These are phyloP conservation scores for Arabidopsis lyrata DNA, from an alignment of 441 rosid species.

Conservation along the genomic window DNA sequence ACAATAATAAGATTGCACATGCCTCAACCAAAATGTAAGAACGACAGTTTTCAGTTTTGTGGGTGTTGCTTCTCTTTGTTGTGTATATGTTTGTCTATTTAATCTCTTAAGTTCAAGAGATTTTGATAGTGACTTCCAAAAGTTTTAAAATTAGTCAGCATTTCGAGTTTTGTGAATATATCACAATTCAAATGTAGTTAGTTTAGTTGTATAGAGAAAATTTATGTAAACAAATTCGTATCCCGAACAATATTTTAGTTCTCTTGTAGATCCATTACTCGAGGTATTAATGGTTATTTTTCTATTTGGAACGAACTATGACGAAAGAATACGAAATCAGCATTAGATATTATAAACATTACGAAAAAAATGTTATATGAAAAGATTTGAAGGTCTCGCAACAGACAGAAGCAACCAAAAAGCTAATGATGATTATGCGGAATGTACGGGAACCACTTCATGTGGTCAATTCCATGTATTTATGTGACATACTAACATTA, in stretches of 20 bases:
- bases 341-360: neutral
- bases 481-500: slow-evolving; percentile 22
- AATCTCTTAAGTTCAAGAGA: slow-evolving; percentile 19
- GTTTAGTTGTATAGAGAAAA: neutral
- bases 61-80: slow-evolving; percentile 39
- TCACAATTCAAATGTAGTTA: no score
- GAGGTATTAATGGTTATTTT: neutral
- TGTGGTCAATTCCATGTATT: slow-evolving; percentile 28
- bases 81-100: slow-evolving; percentile 11
- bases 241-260: neutral
- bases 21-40: slow-evolving; percentile 34
- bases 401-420: slow-evolving; percentile 36
- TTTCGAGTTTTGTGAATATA: neutral
- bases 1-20: slow-evolving; percentile 32
- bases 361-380: neutral
- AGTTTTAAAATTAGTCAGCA: neutral
- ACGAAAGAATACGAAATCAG: neutral
- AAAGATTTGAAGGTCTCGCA: slow-evolving; percentile 19
- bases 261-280: neutral
- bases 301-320: neutral
- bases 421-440: slow-evolving; percentile 43
- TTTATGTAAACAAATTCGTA: neutral
- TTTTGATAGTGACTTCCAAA: slow-evolving; percentile 26
- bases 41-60: slow-evolving; percentile 28
- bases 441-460: slow-evolving; percentile 41